phyloP scores from a whole-genome alignment of 345 rosid species.

The Eucalyptus caleyi region DNA sequence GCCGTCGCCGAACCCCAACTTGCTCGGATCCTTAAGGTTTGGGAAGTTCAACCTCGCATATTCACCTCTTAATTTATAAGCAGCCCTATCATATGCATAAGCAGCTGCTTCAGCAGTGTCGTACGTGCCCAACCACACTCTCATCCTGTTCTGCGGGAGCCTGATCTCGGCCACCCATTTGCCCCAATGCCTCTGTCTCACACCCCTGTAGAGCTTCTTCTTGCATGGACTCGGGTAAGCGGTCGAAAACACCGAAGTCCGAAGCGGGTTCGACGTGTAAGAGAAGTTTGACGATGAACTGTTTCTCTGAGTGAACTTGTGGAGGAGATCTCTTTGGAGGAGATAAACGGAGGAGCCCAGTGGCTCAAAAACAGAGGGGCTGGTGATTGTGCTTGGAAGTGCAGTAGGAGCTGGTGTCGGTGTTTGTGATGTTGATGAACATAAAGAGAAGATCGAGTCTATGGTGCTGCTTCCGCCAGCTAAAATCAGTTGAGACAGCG shows the following conservation, averaged over 20 bases:
- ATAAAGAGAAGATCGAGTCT: slow-evolving; percentile 75
- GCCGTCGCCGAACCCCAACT: slow-evolving; percentile 50
- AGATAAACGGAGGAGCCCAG: slow-evolving; percentile 83
- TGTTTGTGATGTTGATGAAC: slow-evolving; percentile 10
- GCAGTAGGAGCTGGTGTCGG: not conserved
- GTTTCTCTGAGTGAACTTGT: slow-evolving; percentile 47
- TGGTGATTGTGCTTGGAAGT: not conserved
- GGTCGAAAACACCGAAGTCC: slow-evolving; percentile 10
- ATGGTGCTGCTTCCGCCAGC: slow-evolving; percentile 65
- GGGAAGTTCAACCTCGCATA: slow-evolving; percentile 91
- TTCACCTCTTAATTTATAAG: slow-evolving; percentile 92
- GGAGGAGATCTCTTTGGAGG: slow-evolving; percentile 69
- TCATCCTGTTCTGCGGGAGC: slow-evolving; percentile 87
- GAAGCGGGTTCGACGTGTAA: not conserved
- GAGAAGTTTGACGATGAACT: not conserved
- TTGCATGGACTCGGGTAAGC: slow-evolving; percentile 12
- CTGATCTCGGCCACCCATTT: slow-evolving; percentile 99
- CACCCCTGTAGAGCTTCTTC: slow-evolving; percentile 94
- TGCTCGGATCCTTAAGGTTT: slow-evolving; percentile 47
- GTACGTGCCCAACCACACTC: slow-evolving; percentile 95
- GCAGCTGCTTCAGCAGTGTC: slow-evolving; percentile 93
- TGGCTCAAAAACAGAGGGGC: slow-evolving; percentile 11
- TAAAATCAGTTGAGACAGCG: slow-evolving; percentile 67
- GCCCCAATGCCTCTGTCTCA: slow-evolving; percentile 98
- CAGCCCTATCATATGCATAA: slow-evolving; percentile 94